Evolutionary conservation across 441 rosid genomes (phyloP).

Genomic region (Manihot esculenta): DNA sequence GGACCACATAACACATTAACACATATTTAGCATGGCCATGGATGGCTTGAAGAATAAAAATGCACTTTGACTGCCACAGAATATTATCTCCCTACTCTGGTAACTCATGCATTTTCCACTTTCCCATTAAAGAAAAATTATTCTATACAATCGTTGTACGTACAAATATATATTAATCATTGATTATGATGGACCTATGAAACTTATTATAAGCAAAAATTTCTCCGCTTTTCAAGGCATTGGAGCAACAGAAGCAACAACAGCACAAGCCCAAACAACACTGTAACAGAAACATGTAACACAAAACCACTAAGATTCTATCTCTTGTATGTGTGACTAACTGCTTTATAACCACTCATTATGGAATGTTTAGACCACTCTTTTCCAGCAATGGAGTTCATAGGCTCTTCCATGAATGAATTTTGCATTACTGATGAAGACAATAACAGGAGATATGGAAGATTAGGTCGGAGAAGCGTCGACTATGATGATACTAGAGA

Average conservation of each 20-base stretch:
- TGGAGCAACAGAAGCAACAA: too few species aligned
- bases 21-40: slow-evolving; percentile 24
- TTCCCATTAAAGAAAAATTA: too few species aligned
- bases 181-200: too few species aligned
- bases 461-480: slow-evolving; percentile 29
- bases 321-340: slow-evolving; percentile 30
- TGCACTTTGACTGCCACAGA: not conserved
- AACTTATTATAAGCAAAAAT: too few species aligned
- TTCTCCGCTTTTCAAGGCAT: too few species aligned
- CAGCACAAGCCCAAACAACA: not conserved
- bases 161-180: too few species aligned
- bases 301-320: slow-evolving; percentile 19
- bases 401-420: slow-evolving; percentile 26
- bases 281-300: not conserved
- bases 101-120: slow-evolving; percentile 32
- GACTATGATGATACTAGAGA: slow-evolving; percentile 26
- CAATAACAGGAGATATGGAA: slow-evolving; percentile 21
- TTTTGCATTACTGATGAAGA: slow-evolving; percentile 18
- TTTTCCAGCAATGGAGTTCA: slow-evolving; percentile 24
- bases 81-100: slow-evolving; percentile 9
- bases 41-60: not conserved
- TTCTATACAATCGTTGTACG: too few species aligned
- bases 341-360: slow-evolving; percentile 19
- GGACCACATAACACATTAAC: slow-evolving; percentile 19
- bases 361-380: not conserved